Evolutionary conservation across 2,329 filamentous ascomycete genomes (phyloP).

Genomic region (Leptographium radiaticola): DNA sequence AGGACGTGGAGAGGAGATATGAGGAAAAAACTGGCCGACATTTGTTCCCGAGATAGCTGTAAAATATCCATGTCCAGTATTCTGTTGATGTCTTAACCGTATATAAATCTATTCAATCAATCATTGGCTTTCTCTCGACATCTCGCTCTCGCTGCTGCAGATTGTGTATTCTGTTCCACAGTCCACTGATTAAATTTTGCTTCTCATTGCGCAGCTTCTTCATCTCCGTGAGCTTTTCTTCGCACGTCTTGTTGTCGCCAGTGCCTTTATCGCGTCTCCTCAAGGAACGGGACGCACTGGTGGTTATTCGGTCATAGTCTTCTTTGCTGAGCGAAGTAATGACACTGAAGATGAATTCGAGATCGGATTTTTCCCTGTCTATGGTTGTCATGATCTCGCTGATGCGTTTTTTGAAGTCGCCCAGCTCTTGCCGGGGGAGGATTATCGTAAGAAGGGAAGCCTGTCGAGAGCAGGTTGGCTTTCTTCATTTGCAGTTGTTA

Average conservation of each 20-base stretch:
- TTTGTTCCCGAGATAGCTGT: neutral
- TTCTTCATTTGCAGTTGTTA: neutral
- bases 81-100: neutral
- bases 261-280: neutral
- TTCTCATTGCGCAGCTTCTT: neutral
- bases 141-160: neutral
- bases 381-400: neutral
- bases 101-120: neutral
- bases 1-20: neutral
- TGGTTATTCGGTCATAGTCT: neutral
- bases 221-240: neutral
- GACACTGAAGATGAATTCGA: neutral
- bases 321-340: neutral
- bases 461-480: neutral
- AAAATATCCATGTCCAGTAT: neutral
- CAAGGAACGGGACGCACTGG: neutral
- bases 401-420: neutral
- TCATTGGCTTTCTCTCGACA: neutral
- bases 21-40: neutral
- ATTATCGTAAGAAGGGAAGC: neutral
- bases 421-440: neutral
- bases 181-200: neutral
- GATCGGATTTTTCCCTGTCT: neutral
- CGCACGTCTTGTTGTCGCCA: neutral
- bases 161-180: neutral